Evolutionary conservation across 2,329 filamentous ascomycete genomes (phyloP), one percentile per base, ranked within the genome.

Genomic region (Colletotrichum sp.): DNA sequence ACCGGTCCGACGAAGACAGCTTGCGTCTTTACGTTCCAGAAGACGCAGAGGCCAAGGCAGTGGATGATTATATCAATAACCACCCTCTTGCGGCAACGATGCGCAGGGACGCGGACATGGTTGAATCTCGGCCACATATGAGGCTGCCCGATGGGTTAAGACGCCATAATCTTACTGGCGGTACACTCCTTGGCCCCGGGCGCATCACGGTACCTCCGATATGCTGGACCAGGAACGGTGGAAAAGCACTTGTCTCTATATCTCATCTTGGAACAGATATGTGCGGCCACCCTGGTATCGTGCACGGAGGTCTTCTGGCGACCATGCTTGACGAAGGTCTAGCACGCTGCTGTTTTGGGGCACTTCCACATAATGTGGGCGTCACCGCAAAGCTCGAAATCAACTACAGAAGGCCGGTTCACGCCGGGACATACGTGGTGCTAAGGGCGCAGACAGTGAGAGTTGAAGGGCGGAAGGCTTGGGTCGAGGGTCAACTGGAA

Each of bases 381-480:
- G 90, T 98, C 83, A 99, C 97, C 55, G 97, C 96, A 68, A 96
- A 93, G 81, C 87, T 99, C 80, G 96, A 91, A 79, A 88, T 94
- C 79, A 93, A 98, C 84, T 99, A 98, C 86, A 92, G 94, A 80
- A 92, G 92, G 77, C 97, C 97, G 6, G 93, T 94, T 60, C 92
- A 91, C 80, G 95, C 96, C 7, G 91, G 92, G 26, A 91, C 91
- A 77, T 97, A 94, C 82, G 88, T 98, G 34, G 95, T 98, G 59
- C 86, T 99, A 75, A 90, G 91, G 77, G 96, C 95, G 6, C 91
- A 92, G 82, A 98, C 96, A 24, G 93, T 91, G 12, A 96, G 94
- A 87, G 94, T 96, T 2, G 96, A 99, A 82, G 96, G 97, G 1
- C 90, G 97, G 77, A 99, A 99, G 88, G 96, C 96, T 15, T 98